Base-by-base conservation (phyloP, 2,329 filamentous ascomycete genomes). In the Chaetomium globosum region DNA sequence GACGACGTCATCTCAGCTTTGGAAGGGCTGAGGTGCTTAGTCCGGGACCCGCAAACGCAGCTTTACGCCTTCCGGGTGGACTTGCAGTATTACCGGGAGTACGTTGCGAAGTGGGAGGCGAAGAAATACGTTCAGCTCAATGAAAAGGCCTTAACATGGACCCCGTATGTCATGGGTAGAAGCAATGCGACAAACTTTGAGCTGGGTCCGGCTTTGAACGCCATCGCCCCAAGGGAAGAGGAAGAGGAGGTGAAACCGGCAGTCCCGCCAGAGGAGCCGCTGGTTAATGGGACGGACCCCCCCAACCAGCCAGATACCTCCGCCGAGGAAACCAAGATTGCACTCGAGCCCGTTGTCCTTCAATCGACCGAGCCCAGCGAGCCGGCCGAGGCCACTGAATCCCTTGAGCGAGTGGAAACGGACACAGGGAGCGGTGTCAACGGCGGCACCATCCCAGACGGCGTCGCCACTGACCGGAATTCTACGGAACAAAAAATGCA, bases 1-100 rank as follows among this genome's bases (percentile, higher is more conserved):
- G 95, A 99, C 77, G 95, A 99, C 77, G 93, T 98, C 66, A 91
- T 99, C 13, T 96, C 95, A 13, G 94, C 92, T 0, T 82, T 99
- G 2, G 95, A 99, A 78, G 93, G 92, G 0, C 80, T 99, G 12
- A 89, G 94, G 51, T 94, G 93, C 62, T 84, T 99, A 28, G 91
- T 97, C 19, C 87, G 93, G 65, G 95, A 99, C 76, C 93, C 94
- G 1, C 83, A 92, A 63, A 97, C 94, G 0, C 92, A 90, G 67
- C 84, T 89, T 5, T 99, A 99, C 76, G 95, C 93, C 1, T 88
- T 99, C 69, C 87, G 95, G 36, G 85, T 98, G 23, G 93, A 98
- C 75, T 82, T 92, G 64, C 84, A 87, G 3, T 97, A 94, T 74
- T 97, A 94, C 77, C 87, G 87, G 65, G 88, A 94, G 69, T 96